Evolutionary conservation across 345 rosid genomes (phyloP).

Genomic region (Mallotus nudiflorus): DNA sequence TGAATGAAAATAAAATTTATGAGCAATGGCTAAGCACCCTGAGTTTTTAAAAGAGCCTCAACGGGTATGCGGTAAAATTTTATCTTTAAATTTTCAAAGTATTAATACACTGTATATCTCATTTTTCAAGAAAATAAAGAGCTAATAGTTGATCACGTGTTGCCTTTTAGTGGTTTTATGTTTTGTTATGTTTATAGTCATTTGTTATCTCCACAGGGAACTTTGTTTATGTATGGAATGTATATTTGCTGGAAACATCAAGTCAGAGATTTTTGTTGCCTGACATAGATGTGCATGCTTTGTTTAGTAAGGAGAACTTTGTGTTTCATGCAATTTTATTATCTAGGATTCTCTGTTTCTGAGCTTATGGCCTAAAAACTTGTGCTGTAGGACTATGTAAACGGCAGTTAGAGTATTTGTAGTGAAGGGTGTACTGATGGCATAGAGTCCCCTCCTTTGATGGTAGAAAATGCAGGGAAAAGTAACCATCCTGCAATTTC

Average conservation of each 20-base stretch:
- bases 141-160: neutral
- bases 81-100: neutral
- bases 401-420: constrained; percentile 71
- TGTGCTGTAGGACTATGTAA: constrained; percentile 61
- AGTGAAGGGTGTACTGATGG: constrained; percentile 47
- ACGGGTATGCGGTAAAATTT: too few species aligned
- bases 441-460: constrained; percentile 44
- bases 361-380: neutral
- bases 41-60: too few species aligned
- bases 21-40: too few species aligned
- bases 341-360: neutral
- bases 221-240: neutral
- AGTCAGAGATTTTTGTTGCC: neutral
- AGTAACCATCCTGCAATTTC: constrained; percentile 53
- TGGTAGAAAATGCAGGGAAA: constrained; percentile 53
- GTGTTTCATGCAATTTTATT: neutral
- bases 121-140: neutral
- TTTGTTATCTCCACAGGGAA: neutral
- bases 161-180: too few species aligned
- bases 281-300: neutral
- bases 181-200: neutral
- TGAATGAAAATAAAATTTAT: too few species aligned
- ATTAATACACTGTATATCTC: neutral
- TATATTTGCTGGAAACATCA: neutral
- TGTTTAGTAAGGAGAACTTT: neutral